Percentiles rank a stretch among this genome's conserved stretches.
Conservation (phyloP, 345 rosid genomes). For the Laguncularia racemosa region DNA sequence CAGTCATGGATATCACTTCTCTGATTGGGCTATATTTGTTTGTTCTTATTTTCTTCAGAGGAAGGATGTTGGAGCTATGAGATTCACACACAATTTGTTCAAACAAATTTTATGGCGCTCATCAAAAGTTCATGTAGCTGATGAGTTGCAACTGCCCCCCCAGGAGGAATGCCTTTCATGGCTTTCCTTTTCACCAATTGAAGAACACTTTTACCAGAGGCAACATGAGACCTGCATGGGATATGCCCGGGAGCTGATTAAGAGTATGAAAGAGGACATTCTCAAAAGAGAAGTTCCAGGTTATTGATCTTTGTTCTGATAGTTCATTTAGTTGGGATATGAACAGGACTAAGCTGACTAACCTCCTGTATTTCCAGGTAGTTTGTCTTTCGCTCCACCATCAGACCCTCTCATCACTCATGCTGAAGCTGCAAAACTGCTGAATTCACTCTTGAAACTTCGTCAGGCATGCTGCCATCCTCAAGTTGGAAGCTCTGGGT, state of each 20-base stretch:
- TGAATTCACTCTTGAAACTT: slow-evolving; percentile 89
- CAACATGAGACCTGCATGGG: slow-evolving; percentile 95
- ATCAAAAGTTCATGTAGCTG: slow-evolving; percentile 78
- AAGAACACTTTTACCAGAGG: slow-evolving; percentile 86
- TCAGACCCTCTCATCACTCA: slow-evolving; percentile 61
- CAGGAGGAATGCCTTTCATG: slow-evolving; percentile 86
- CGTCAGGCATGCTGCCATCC: slow-evolving; percentile 99
- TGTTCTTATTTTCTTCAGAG: slow-evolving; percentile 38
- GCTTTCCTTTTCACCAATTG: slow-evolving; percentile 89
- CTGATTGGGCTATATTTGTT: background rate
- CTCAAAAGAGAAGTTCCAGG: slow-evolving; percentile 63
- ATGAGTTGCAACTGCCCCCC: slow-evolving; percentile 85
- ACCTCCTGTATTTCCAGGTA: slow-evolving; percentile 31
- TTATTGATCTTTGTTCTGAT: slow-evolving; percentile 13
- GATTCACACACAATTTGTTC: slow-evolving; percentile 66
- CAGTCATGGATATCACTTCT: no score
- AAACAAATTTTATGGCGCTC: slow-evolving; percentile 97
- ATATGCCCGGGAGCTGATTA: slow-evolving; percentile 83
- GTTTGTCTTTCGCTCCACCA: slow-evolving; percentile 24
- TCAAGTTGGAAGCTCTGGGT: slow-evolving; percentile 95
- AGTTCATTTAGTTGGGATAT: background rate
- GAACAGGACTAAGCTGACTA: background rate
- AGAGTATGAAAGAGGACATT: slow-evolving; percentile 71
- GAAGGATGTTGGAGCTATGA: slow-evolving; percentile 61
- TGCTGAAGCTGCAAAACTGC: slow-evolving; percentile 73